phyloP scores from a whole-genome alignment of 805 yeast species.

The Sporopachydermia quercuum region DNA sequence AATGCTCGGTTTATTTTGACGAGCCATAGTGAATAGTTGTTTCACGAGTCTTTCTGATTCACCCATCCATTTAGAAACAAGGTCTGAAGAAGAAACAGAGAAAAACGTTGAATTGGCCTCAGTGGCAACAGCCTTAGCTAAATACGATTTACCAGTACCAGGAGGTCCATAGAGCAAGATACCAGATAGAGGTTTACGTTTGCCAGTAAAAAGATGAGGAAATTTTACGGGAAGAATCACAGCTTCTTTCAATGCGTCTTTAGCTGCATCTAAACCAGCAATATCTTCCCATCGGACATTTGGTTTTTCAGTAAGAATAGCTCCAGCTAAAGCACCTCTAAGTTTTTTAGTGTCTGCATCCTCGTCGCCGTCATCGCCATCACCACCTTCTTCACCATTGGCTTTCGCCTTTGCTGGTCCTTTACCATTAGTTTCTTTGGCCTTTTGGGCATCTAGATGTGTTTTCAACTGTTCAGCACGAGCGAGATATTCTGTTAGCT shows the following conservation, averaged over 20 bases:
- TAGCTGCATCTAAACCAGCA: slow-evolving; percentile 91
- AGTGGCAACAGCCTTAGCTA: slow-evolving; percentile 97
- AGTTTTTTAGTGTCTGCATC: slow-evolving; percentile 79
- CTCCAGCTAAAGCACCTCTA: slow-evolving; percentile 82
- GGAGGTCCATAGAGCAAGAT: slow-evolving; percentile 86
- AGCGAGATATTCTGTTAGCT: slow-evolving; percentile 79
- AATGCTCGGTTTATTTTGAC: slow-evolving; percentile 90
- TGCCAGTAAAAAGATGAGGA: slow-evolving; percentile 91
- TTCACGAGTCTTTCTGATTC: slow-evolving; percentile 93
- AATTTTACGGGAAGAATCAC: slow-evolving; percentile 92
- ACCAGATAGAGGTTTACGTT: slow-evolving; percentile 85
- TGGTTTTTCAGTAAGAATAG: slow-evolving; percentile 83
- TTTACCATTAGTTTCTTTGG: slow-evolving; percentile 20
- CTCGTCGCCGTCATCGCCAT: slow-evolving; percentile 47
- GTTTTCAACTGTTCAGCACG: slow-evolving; percentile 91
- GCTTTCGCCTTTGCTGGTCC: slow-evolving; percentile 30
- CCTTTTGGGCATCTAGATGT: slow-evolving; percentile 51
- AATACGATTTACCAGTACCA: slow-evolving; percentile 94
- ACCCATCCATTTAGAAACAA: slow-evolving; percentile 99
- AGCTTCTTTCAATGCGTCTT: slow-evolving; percentile 93
- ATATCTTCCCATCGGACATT: slow-evolving; percentile 90
- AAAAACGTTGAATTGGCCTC: slow-evolving; percentile 96
- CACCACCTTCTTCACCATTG: slow-evolving; percentile 21
- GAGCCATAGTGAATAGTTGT: slow-evolving; percentile 88
- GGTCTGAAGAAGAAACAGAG: slow-evolving; percentile 89